Conservation (phyloP, 129 eudicot species). For the Tagetes erecta region DNA sequence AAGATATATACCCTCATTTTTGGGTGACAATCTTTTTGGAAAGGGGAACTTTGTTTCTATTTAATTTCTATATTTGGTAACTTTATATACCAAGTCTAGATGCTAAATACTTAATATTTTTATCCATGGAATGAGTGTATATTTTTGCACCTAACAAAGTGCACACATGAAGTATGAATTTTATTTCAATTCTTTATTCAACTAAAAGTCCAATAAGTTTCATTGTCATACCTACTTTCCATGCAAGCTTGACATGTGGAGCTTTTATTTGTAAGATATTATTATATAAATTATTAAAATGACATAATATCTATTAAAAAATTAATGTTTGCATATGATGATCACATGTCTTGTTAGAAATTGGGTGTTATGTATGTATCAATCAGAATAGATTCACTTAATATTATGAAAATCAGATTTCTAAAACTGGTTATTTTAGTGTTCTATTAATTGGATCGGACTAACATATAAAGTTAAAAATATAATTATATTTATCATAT, state of each 20-base stretch:
- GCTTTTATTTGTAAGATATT: constrained; percentile 3
- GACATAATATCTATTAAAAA: constrained; percentile 22
- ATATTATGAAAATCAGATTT: not conserved
- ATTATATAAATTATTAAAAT: constrained; percentile 14
- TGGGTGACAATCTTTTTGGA: constrained; percentile 33
- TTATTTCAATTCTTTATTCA: constrained; percentile 25
- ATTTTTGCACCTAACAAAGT: constrained; percentile 37
- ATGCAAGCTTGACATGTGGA: constrained; percentile 34
- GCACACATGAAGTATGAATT: constrained; percentile 25
- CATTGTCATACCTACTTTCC: constrained; percentile 43
- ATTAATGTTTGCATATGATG: constrained; percentile 36
- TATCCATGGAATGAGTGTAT: constrained; percentile 17
- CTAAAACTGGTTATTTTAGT: not conserved
- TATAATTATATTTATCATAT: too few species aligned
- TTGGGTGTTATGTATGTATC: constrained; percentile 20
- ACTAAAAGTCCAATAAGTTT: constrained; percentile 36
- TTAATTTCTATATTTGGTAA: constrained; percentile 23
- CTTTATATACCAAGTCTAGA: not conserved
- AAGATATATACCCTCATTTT: constrained; percentile 20
- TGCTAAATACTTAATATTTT: constrained; percentile 8
- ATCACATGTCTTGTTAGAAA: constrained; percentile 38
- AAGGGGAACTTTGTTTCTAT: constrained; percentile 31
- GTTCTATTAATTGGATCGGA: too few species aligned
- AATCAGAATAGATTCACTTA: not conserved
- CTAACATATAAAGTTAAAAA: too few species aligned